phyloP scores from a whole-genome alignment of 768 basidiomycete genomes.

The Boletellus ananiceps region DNA sequence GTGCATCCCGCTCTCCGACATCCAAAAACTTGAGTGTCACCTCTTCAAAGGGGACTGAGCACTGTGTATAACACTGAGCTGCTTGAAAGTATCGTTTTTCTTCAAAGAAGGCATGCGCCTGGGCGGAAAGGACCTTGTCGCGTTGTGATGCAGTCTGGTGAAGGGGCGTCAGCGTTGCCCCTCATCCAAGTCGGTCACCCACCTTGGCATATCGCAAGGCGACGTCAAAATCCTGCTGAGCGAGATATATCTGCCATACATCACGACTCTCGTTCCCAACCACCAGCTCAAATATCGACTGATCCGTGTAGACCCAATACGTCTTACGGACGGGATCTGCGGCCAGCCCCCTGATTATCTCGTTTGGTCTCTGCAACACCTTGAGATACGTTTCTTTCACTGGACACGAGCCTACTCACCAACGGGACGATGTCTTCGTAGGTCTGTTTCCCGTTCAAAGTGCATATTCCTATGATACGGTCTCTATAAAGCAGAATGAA shows the following conservation, averaged over 20 bases:
- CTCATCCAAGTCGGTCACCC: constrained; percentile 9
- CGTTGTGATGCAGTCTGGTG: constrained; percentile 82
- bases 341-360: constrained; percentile 67
- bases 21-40: constrained; percentile 89
- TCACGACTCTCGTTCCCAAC: constrained; percentile 87
- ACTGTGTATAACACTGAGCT: constrained; percentile 88
- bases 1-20: constrained; percentile 81
- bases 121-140: constrained; percentile 76
- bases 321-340: constrained; percentile 86
- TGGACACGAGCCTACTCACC: constrained; percentile 41
- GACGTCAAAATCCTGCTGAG: constrained; percentile 69
- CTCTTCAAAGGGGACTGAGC: constrained; percentile 84
- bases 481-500: constrained; percentile 82
- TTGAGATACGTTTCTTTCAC: constrained; percentile 5
- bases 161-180: constrained; percentile 1
- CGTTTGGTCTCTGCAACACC: constrained; percentile 60
- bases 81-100: constrained; percentile 84
- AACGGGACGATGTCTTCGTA: constrained; percentile 83
- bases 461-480: constrained; percentile 70
- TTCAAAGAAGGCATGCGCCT: constrained; percentile 76
- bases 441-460: constrained; percentile 72
- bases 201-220: constrained; percentile 85
- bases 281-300: constrained; percentile 83
- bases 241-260: constrained; percentile 89
- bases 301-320: constrained; percentile 91